These are phyloP conservation scores for Lyophyllum atratum DNA, from an alignment of 768 basidiomycete genomes.

Conservation along the genomic window DNA sequence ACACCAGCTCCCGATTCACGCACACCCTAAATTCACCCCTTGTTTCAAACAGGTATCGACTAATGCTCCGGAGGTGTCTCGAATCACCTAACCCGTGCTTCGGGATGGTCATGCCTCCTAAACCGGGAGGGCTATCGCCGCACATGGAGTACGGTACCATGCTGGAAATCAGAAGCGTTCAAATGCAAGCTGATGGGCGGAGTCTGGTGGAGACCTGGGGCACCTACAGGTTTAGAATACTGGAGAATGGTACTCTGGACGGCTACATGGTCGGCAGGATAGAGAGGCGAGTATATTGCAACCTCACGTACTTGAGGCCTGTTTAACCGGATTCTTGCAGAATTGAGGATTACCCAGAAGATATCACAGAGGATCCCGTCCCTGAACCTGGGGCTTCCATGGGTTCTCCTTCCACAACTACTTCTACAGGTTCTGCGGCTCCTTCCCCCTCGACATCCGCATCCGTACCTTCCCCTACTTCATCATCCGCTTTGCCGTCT, in stretches of 20 bases:
- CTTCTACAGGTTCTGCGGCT: slow-evolving; percentile 2
- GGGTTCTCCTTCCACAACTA: slow-evolving; percentile 10
- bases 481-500: slow-evolving; percentile 1
- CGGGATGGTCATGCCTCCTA: slow-evolving; percentile 86
- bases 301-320: not conserved
- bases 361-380: slow-evolving; percentile 34
- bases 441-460: not conserved
- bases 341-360: slow-evolving; percentile 33
- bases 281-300: slow-evolving; percentile 46
- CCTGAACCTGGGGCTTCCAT: slow-evolving; percentile 6
- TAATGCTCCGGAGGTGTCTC: slow-evolving; percentile 96
- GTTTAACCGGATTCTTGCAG: slow-evolving; percentile 7
- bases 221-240: slow-evolving; percentile 76
- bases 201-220: slow-evolving; percentile 76
- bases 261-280: slow-evolving; percentile 88
- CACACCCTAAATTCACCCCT: not conserved
- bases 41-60: slow-evolving; percentile 64
- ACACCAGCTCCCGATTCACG: slow-evolving; percentile 7
- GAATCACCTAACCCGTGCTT: slow-evolving; percentile 76
- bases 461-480: slow-evolving; percentile 5
- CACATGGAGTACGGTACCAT: slow-evolving; percentile 87
- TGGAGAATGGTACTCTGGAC: slow-evolving; percentile 83
- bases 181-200: slow-evolving; percentile 87
- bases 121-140: slow-evolving; percentile 35
- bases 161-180: slow-evolving; percentile 84